These are phyloP conservation scores for Echites panduratus DNA, from an alignment of 257 asterid species.

Conservation along the genomic window DNA sequence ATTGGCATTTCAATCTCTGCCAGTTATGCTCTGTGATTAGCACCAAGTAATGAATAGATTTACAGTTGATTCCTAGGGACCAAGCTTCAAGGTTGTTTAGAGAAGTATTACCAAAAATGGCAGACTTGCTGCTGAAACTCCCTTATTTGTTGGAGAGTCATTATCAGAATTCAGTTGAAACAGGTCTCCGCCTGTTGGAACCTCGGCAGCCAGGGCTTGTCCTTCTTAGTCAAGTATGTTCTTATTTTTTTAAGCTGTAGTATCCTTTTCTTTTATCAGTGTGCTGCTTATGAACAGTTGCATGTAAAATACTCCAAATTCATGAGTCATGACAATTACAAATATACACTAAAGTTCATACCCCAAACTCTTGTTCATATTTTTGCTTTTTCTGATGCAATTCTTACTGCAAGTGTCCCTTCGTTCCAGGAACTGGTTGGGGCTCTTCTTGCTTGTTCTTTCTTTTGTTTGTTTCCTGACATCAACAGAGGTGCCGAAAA, in stretches of 20 bases:
- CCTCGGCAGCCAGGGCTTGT: conserved; percentile 69
- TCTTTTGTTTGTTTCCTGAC: conserved; percentile 80
- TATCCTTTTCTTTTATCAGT: neutral
- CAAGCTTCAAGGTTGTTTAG: conserved; percentile 60
- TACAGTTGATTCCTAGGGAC: conserved; percentile 55
- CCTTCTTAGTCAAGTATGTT: conserved; percentile 63
- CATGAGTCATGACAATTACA: neutral
- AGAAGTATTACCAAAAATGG: conserved; percentile 63
- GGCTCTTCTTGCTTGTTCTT: conserved; percentile 76
- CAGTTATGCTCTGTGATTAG: neutral
- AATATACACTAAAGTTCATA: neutral
- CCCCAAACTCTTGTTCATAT: neutral
- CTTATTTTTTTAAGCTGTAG: neutral
- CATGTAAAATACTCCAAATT: neutral
- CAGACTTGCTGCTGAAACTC: conserved; percentile 54
- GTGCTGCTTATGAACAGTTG: neutral
- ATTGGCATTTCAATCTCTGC: neutral
- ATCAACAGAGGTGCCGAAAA: conserved; percentile 56
- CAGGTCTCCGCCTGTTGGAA: conserved; percentile 61
- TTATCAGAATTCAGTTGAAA: conserved; percentile 44
- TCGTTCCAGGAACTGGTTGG: conserved; percentile 77
- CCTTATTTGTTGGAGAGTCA: conserved; percentile 68
- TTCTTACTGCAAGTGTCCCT: neutral
- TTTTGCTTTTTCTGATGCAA: neutral
- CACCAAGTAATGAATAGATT: neutral